Evolutionary conservation across 129 eudicot genomes (phyloP).

Genomic region (Sambucus nigra): DNA sequence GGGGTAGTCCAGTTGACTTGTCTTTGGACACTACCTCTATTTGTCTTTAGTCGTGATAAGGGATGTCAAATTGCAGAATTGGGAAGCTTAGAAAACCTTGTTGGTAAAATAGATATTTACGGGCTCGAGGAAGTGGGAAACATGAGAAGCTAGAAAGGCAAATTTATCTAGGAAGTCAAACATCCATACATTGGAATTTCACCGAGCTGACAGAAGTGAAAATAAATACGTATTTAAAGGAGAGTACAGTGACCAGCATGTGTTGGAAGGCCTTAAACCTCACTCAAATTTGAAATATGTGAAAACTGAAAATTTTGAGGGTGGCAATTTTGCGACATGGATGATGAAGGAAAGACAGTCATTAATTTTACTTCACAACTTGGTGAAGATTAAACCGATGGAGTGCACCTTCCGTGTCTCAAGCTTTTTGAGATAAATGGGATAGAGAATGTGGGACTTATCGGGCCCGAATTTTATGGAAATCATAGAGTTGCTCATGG

Average conservation of each 20-base stretch:
- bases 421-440: neutral
- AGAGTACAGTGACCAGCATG: slow-evolving; percentile 8
- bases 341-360: neutral
- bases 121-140: slow-evolving; percentile 13
- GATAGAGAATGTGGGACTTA: neutral
- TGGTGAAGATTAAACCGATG: neutral
- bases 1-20: slow-evolving; percentile 1
- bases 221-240: neutral
- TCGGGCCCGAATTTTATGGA: neutral
- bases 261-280: slow-evolving; percentile 14
- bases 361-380: neutral
- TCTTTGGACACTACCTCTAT: slow-evolving; percentile 1
- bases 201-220: neutral
- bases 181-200: neutral
- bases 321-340: slow-evolving; percentile 15
- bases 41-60: neutral
- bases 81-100: slow-evolving; percentile 1
- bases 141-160: slow-evolving; percentile 14
- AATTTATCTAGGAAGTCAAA: slow-evolving; percentile 10
- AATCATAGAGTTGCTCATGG: slow-evolving; percentile 8
- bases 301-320: neutral
- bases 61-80: slow-evolving; percentile 13
- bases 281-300: neutral
- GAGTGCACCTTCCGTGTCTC: slow-evolving; percentile 16
- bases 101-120: too few species aligned